These are phyloP conservation scores for Eucalyptus marginata DNA, from an alignment of 345 rosid species.

Conservation along the genomic window DNA sequence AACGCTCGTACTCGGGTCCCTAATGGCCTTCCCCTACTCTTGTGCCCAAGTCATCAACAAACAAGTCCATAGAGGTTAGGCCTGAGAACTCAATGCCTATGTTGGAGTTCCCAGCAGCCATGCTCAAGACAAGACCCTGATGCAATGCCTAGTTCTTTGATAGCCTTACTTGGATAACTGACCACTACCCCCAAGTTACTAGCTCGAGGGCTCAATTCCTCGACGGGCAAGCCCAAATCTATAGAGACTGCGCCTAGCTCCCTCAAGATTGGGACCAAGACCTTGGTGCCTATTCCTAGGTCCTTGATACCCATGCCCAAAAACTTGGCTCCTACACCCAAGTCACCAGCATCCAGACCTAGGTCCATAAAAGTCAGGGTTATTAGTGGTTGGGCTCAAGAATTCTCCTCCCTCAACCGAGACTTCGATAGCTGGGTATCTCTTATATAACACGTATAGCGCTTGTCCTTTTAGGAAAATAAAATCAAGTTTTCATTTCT, in stretches of 20 bases:
- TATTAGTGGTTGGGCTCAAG: too few relatives aligned
- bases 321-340: too few relatives aligned
- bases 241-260: rapidly evolving
- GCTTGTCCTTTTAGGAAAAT: rapidly evolving
- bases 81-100: background rate
- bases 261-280: background rate
- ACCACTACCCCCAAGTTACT: rapidly evolving
- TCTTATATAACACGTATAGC: too few relatives aligned
- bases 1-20: rapidly evolving
- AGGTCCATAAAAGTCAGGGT: too few relatives aligned
- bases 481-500: too few relatives aligned
- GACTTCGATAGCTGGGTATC: rapidly evolving
- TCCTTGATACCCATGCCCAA: background rate
- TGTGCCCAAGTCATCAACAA: rapidly evolving
- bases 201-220: background rate
- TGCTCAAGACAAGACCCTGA: rapidly evolving
- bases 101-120: background rate
- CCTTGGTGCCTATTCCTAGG: background rate
- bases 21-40: background rate
- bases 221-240: rapidly evolving
- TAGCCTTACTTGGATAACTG: background rate
- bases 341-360: rapidly evolving
- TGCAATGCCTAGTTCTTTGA: rapidly evolving
- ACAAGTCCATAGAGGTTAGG: background rate
- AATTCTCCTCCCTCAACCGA: too few relatives aligned